Base-by-base conservation (phyloP, 2,329 filamentous ascomycete species). In the Neofusicoccum ribis region DNA sequence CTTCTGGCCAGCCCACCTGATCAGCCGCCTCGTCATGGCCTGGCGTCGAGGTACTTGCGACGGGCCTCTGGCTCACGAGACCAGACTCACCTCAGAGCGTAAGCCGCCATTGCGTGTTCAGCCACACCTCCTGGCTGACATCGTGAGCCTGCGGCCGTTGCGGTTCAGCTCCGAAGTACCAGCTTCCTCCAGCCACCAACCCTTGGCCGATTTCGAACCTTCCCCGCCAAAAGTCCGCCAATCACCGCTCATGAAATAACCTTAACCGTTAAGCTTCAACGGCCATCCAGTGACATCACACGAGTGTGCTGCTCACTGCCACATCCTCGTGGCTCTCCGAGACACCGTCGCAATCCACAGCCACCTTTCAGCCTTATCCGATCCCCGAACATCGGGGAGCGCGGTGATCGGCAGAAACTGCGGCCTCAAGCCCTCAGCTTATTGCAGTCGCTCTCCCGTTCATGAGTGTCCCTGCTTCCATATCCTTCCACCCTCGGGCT, bases 71-170 rank as follows among this genome's bases (percentile, higher is more conserved):
- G 43, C 11, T 27, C 56, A 37, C 56, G 31, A 14, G 56, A 47
- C 41, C 56, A 14, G 8, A 27, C 56, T 60, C 56, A 60, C 56
- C 41, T 60, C 56, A 60, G 56, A 59, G 20, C 17, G 43, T 60
- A 41, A 60, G 56, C 56, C 47, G 56, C 56, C 56, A 47, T 37
- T 20, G 27, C n/a, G n/a, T 37, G 17, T 36, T 20, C 8, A 60
- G 56, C 56, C 56, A 47, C 56, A 60, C 27, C 27, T 23, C 17
- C 41, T 15, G 41, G n/a, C 56, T 60, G n/a, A 60, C 56, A 37
- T 37, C 31, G n/a, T 50, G 47, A 14, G 31, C 9, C 7, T 3
- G 27, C 27, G 27, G 27, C 27, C 37, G 14, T 15, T 52, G 14
- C 20, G 41, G 12, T 36, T 60, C 43, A 59, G 54, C 56, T 47